Base-by-base conservation (phyloP, 805 yeast genomes). In the Yamadazyma takamatsuzukensis region DNA sequence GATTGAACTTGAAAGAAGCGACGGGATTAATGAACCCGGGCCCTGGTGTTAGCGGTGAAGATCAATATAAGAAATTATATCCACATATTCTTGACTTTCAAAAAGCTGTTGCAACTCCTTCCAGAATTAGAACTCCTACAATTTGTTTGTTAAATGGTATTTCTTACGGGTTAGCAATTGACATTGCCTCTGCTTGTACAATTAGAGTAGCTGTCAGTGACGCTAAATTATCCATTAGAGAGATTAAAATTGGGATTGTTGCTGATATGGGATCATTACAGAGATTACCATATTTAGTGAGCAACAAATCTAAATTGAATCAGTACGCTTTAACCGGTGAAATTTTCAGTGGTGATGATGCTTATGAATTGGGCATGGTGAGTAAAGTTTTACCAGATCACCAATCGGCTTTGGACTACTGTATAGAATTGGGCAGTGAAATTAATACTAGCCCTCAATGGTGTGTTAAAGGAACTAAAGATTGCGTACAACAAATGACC, bases 201-300 rank as follows among this genome's bases (percentile, higher is more conserved):
- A 72, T 83, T 15, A 68, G 89, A 32, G 53, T 78, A 9, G 76
- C 77, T 8, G 59, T 78, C 3, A 57, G 59, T 18, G 81, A 73
- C 41, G 69, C 74, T 10, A 56, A 49, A 24, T 66, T 81, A 42
- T 69, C 82, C 25, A 72, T 84, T 36, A 73, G 81, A 36, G 94
- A 83, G 56, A 76, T 83, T 39, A 74, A 77, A 40, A 66, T 83
- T 33, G 93, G 90, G 3, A 67, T 84, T 50, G 72, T 84, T 23
- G 88, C 93, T 2, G 93, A 84, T 51, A 80, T 83, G 48, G 94
- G 94, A 4, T 70, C 84, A 1, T 61, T 83, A 37, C 89, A 83
- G 56, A 66, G 90, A 49, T 48, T 82, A 36, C 80, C 85, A 4
- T 48, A 50, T 13, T 36, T 78, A 1, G 70, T 71, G 13, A 70